phyloP scores from a whole-genome alignment of 768 basidiomycete genomes.

The Leccinum aurantiacum region DNA sequence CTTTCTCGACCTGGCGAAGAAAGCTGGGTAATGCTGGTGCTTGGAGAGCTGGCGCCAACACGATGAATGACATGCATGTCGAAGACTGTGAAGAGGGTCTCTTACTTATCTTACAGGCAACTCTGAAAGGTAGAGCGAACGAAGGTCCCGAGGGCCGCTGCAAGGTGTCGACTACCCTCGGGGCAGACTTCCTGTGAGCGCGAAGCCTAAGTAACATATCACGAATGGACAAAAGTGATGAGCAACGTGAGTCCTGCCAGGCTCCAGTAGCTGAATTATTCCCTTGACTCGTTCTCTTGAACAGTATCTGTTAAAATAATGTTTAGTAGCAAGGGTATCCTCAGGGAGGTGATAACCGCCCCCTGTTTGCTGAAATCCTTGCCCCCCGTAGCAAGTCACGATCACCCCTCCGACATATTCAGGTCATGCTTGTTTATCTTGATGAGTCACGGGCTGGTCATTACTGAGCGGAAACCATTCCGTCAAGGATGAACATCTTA shows the following conservation, averaged over 20 bases:
- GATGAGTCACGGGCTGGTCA: constrained; percentile 2
- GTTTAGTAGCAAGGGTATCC: constrained; percentile 28
- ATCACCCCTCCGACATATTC: background rate
- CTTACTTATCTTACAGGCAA: constrained; percentile 37
- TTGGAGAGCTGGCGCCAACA: constrained; percentile 42
- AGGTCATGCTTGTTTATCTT: background rate
- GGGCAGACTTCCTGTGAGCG: constrained; percentile 37
- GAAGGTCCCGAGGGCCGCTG: constrained; percentile 44
- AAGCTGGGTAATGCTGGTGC: constrained; percentile 38
- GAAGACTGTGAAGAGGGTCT: constrained; percentile 39
- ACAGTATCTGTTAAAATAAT: constrained; percentile 29
- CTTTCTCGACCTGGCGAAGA: constrained; percentile 35
- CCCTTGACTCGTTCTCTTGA: constrained; percentile 1
- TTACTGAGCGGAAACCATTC: constrained; percentile 27
- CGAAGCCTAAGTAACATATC: constrained; percentile 30
- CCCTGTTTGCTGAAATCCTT: constrained; percentile 34
- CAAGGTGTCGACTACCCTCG: constrained; percentile 23
- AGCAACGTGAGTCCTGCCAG: constrained; percentile 35
- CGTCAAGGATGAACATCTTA: constrained; percentile 36
- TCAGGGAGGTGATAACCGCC: constrained; percentile 34
- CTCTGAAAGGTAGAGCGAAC: constrained; percentile 41
- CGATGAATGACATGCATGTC: constrained; percentile 41
- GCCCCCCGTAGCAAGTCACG: constrained; percentile 34
- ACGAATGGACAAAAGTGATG: constrained; percentile 34
- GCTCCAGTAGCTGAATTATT: background rate